These are phyloP conservation scores for Ganoderma sinense DNA, from an alignment of 1,284 basidiomycete species.

Conservation along the genomic window DNA sequence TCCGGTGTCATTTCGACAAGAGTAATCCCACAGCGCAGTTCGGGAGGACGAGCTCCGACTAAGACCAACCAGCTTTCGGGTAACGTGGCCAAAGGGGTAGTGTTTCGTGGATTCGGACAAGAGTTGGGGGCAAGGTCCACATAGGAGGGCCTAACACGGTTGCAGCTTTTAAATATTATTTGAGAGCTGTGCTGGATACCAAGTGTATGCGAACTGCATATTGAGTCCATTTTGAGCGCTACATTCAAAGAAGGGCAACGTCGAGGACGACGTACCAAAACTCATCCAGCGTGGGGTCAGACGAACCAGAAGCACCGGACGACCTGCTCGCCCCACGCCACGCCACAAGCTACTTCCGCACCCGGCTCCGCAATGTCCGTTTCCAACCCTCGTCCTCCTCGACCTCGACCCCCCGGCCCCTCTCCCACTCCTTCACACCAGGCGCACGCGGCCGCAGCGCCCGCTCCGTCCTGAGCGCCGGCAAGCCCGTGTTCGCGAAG, in stretches of 20 bases:
- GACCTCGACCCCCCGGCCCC: not conserved
- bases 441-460: not conserved
- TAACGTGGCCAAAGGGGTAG: not conserved
- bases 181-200: not conserved
- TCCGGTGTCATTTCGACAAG: not conserved
- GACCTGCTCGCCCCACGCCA: not conserved
- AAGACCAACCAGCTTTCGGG: too few species aligned
- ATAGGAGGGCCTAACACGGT: not conserved
- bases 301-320: not conserved
- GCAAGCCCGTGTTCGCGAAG: constrained; percentile 18
- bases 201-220: not conserved
- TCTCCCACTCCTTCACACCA: not conserved
- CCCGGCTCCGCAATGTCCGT: constrained; percentile 1
- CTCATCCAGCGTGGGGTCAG: not conserved
- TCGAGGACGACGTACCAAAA: not conserved
- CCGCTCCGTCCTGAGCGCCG: not conserved
- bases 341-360: not conserved
- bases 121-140: not conserved
- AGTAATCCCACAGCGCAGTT: not conserved
- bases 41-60: not conserved
- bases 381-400: not conserved
- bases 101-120: not conserved
- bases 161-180: not conserved
- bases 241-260: not conserved
- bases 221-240: not conserved